These are phyloP conservation scores for Xerocomus minutiporus DNA, from an alignment of 1,284 basidiomycete species.

Conservation along the genomic window DNA sequence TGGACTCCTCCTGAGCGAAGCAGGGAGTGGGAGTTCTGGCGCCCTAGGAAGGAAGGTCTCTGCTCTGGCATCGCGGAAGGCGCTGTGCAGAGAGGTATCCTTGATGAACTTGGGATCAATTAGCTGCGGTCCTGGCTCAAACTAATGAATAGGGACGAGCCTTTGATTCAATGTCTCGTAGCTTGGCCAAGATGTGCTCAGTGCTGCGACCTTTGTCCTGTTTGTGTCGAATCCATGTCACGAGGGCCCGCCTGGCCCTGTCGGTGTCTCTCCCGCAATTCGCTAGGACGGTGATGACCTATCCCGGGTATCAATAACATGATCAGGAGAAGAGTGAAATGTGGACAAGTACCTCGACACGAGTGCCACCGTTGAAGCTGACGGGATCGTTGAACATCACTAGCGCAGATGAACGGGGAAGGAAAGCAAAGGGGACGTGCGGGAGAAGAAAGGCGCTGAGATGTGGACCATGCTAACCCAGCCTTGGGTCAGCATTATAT, in stretches of 20 bases:
- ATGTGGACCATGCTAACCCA: not conserved
- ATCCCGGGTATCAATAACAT: constrained; percentile 1
- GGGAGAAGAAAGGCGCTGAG: constrained; percentile 1
- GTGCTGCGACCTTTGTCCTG: constrained; percentile 29
- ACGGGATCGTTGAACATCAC: constrained; percentile 27
- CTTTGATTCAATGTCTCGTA: constrained; percentile 31
- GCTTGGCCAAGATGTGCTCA: constrained; percentile 29
- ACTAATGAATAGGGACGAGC: constrained; percentile 10
- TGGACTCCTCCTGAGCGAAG: not conserved
- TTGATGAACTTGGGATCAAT: constrained; percentile 27
- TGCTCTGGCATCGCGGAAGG: constrained; percentile 33
- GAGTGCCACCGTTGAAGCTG: constrained; percentile 30
- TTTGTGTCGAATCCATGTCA: constrained; percentile 31
- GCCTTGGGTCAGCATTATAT: constrained; percentile 13
- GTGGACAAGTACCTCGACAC: constrained; percentile 23
- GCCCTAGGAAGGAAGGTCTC: constrained; percentile 26
- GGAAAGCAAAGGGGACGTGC: not conserved
- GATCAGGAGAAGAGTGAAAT: not conserved
- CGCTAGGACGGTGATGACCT: constrained; percentile 33
- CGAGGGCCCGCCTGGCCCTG: constrained; percentile 27
- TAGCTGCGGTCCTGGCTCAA: not conserved
- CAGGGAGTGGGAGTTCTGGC: constrained; percentile 26
- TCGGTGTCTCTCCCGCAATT: constrained; percentile 31
- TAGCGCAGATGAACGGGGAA: not conserved
- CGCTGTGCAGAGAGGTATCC: constrained; percentile 24